Evolutionary conservation across 2,329 filamentous ascomycete genomes (phyloP), one percentile per base, ranked within the genome.

Genomic region (Beauveria scarabaeidicola): DNA sequence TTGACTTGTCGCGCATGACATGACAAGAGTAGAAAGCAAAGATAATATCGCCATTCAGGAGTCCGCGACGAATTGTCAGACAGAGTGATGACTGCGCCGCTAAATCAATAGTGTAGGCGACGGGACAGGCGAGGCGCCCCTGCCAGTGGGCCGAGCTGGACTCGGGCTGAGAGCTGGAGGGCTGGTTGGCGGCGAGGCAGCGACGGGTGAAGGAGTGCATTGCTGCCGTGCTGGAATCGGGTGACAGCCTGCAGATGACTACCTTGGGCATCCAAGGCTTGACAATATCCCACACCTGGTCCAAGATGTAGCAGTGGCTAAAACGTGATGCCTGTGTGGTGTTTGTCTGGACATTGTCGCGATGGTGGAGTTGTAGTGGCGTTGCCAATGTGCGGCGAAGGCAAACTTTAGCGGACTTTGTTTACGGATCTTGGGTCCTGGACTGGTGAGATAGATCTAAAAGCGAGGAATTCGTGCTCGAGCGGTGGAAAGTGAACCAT

Each of bases 341-440:
- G 44, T 58, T 51, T 58, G 55, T 50, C 55, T 58, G 55, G 55
- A 41, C 55, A 51, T 58, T 58, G 55, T 51, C n/a, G 46, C 36
- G 55, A 40, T 51, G 55, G 55, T 58, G 55, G 55, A 58, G 55
- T 51, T 58, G 32, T 13, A 21, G 55, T 58, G 55, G 55, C 55
- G 55, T 51, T 43, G 29, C 36, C 41, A 43, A 29, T 51, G 44
- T 58, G 29, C 25, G 21, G 52, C 44, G 52, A 55, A 15, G 52
- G 40, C 44, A 57, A 58, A 58, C 55, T 44, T 38, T 51, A 40
- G 52, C 52, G 53, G 55, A 41, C 36, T 58, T 51, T 40, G 23
- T 15, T 36, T 13, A 36, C 13, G 32, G 32, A 36, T 13, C 13
- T 36, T 15, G 32, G 11, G 32, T 36, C 32, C 13, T 13, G 32